Evolutionary conservation across 306 rosid genomes (phyloP).

Genomic region (Albizia julibrissin): DNA sequence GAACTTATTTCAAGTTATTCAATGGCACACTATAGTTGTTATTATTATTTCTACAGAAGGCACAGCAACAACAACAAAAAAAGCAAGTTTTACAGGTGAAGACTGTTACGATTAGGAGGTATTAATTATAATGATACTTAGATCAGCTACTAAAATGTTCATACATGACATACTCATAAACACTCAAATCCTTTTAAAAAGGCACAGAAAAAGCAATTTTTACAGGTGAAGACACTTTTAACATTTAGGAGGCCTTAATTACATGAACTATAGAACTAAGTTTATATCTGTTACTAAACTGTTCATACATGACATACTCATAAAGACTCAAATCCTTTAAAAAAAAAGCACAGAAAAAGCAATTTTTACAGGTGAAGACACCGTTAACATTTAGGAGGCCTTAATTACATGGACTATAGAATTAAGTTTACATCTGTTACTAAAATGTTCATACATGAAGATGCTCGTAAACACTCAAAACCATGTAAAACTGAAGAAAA

Average conservation of each 20-base stretch:
- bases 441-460: background rate
- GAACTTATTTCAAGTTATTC: background rate
- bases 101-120: too few relatives aligned
- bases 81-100: background rate
- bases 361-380: background rate
- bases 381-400: background rate
- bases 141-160: too few relatives aligned
- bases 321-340: too few relatives aligned
- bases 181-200: too few relatives aligned
- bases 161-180: too few relatives aligned
- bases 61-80: background rate
- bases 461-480: conserved; percentile 13
- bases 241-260: too few relatives aligned
- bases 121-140: too few relatives aligned
- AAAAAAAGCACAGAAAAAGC: background rate
- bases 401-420: background rate
- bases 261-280: background rate
- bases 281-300: too few relatives aligned
- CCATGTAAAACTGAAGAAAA: background rate
- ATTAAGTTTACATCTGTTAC: background rate
- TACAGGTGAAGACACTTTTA: background rate
- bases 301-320: too few relatives aligned
- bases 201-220: background rate
- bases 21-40: background rate
- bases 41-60: background rate